phyloP scores from a whole-genome alignment of 176 grass and related monocot species.

The Rhynchospora breviuscula region DNA sequence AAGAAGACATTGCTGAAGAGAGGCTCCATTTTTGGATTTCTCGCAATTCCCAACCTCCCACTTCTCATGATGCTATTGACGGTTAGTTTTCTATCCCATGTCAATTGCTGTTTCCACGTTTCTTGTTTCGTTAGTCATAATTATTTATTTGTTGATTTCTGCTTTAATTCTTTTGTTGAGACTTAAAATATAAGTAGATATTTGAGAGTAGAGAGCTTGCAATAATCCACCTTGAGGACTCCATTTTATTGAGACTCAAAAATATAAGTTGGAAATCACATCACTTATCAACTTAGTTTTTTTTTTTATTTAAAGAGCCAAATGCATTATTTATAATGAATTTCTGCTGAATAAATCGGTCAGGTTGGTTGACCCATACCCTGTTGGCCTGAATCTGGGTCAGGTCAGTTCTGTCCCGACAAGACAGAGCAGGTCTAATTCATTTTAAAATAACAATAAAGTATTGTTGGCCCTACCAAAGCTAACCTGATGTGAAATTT shows the following conservation, averaged over 20 bases:
- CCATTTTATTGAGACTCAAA: not conserved
- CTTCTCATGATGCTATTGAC: constrained; percentile 93
- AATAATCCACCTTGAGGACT: not conserved
- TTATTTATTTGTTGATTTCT: not conserved
- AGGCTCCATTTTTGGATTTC: constrained; percentile 90
- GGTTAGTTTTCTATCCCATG: constrained; percentile 38
- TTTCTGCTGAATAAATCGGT: not conserved
- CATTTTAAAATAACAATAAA: not conserved
- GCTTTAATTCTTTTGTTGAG: constrained; percentile 5
- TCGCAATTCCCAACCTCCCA: constrained; percentile 58
- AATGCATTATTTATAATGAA: not conserved
- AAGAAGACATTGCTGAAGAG: constrained; percentile 95
- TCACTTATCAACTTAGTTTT: not conserved
- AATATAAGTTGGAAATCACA: not conserved
- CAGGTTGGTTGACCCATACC: not conserved
- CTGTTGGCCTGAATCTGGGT: not conserved
- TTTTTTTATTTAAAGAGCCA: not conserved
- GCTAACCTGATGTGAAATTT: not conserved
- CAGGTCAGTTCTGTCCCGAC: not conserved
- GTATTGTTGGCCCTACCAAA: not conserved
- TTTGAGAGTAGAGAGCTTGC: not conserved
- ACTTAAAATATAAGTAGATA: not conserved
- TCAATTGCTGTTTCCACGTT: not conserved
- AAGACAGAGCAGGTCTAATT: too few relatives aligned
- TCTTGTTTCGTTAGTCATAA: not conserved